Conservation (phyloP, 2,329 filamentous ascomycete species). For the Diaporthe capsici region DNA sequence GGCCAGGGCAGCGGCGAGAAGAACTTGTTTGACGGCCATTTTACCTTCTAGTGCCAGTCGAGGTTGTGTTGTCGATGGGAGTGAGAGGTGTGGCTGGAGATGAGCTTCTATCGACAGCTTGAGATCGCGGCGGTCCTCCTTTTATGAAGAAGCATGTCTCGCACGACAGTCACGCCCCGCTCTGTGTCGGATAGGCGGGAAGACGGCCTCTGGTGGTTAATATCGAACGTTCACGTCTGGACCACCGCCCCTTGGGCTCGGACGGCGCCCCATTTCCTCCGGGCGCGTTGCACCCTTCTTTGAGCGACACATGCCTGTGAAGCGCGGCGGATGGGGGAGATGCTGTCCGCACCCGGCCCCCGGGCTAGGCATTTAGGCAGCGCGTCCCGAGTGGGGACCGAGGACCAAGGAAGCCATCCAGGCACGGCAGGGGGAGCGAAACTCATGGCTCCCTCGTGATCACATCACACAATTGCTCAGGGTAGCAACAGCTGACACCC, state of each 20-base stretch:
- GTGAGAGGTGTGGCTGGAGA: conserved; percentile 36
- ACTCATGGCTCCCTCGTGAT: conserved; percentile 16
- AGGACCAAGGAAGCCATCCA: background rate
- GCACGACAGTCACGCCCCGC: background rate
- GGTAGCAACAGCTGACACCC: conserved; percentile 18
- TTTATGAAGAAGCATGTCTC: conserved; percentile 8
- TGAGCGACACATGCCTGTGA: background rate
- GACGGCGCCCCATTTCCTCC: background rate
- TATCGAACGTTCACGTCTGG: background rate
- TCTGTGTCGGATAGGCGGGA: conserved; percentile 32
- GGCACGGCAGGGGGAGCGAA: conserved; percentile 10
- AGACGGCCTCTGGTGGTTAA: conserved; percentile 20
- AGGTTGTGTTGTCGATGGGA: conserved; percentile 23
- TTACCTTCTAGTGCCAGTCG: conserved; percentile 29
- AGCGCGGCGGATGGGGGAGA: background rate
- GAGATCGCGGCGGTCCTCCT: background rate
- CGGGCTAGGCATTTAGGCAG: conserved; percentile 27
- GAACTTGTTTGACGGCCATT: conserved; percentile 47
- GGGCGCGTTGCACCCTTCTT: background rate
- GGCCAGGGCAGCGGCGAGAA: conserved; percentile 55
- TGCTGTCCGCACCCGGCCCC: background rate
- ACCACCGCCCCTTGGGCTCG: background rate
- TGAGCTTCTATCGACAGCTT: background rate
- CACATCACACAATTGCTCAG: conserved; percentile 7
- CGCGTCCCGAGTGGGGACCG: conserved; percentile 18